Conservation (phyloP, 2,329 filamentous ascomycete species). For the Alternaria infectoria region DNA sequence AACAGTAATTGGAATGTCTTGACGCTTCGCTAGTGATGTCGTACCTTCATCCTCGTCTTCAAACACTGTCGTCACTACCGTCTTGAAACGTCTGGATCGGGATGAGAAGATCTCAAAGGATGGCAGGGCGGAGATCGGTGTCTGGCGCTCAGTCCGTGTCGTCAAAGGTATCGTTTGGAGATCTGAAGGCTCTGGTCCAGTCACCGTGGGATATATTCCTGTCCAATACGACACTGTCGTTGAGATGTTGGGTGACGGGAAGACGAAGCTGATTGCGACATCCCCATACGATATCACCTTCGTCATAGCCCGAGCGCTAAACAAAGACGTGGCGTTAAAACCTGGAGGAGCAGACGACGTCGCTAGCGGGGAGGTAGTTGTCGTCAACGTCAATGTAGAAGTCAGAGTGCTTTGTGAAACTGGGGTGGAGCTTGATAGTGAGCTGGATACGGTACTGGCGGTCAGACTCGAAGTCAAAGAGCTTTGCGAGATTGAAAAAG, state of each 20-base stretch:
- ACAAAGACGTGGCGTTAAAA: neutral
- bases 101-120: slow-evolving; percentile 24
- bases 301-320: slow-evolving; percentile 23
- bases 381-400: neutral
- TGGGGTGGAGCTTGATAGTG: neutral
- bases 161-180: slow-evolving; percentile 28
- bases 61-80: slow-evolving; percentile 12
- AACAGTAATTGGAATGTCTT: neutral
- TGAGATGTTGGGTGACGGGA: slow-evolving; percentile 35
- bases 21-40: slow-evolving; percentile 1
- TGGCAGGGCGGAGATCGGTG: slow-evolving; percentile 26
- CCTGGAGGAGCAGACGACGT: neutral
- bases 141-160: slow-evolving; percentile 30
- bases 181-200: slow-evolving; percentile 31
- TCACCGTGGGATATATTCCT: slow-evolving; percentile 35
- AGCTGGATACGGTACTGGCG: neutral
- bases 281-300: slow-evolving; percentile 34
- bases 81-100: slow-evolving; percentile 16
- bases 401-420: neutral
- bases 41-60: slow-evolving; percentile 2
- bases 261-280: slow-evolving; percentile 32
- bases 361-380: neutral
- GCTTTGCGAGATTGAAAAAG: too few species aligned
- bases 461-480: neutral
- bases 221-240: slow-evolving; percentile 45